Base-by-base conservation (phyloP, 2,329 filamentous ascomycete species). In the Claviceps maximensis region DNA sequence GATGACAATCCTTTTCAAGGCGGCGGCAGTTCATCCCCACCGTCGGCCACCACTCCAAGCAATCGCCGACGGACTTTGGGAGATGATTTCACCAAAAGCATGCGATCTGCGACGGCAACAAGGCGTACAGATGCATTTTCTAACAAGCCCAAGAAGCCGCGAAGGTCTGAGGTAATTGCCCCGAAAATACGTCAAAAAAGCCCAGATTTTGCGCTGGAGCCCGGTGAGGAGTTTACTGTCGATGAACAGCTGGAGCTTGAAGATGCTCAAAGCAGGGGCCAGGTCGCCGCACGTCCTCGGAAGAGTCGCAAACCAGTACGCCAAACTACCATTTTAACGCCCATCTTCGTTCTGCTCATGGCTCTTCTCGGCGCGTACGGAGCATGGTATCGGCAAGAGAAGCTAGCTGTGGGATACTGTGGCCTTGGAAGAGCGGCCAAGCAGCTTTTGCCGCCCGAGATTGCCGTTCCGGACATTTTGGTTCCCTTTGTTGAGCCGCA, bases 361-460 rank as follows among this genome's bases (percentile, higher is more conserved):
- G 83, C 85, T 0, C 69, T 93, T 10, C 67, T 93, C 7, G 78
- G 78, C 33, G 82, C 84, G 0, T 88, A 95, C 58, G 85, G 77
- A 31, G 80, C 80, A 9, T 93, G 90, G 79, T 98, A 90, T 73
- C 78, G 91, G 49, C 88, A 95, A 65, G 93, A 98, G 69, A 97
- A 97, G 75, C 74, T 95, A n/a, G 86, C 88, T 17, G 88, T 97
- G 21, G 93, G 94, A 36, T 98, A 95, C 65, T 98, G 93, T 65
- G 89, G 90, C 13, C 79, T 95, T 51, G 93, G 86, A 25, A 80
- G 83, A 51, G 74, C 80, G 48, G 79, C 75, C 2, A 73, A 69
- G 33, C 63, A 73, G 58, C 63, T 81, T 31, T 65, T 80, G 19
- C 76, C 77, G 12, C 64, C 67, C 12, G 67, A 76, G 25, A 61